Evolutionary conservation across 2,329 filamentous ascomycete genomes (phyloP), one percentile per base, ranked within the genome.

Genomic region (Talaromyces sp.): DNA sequence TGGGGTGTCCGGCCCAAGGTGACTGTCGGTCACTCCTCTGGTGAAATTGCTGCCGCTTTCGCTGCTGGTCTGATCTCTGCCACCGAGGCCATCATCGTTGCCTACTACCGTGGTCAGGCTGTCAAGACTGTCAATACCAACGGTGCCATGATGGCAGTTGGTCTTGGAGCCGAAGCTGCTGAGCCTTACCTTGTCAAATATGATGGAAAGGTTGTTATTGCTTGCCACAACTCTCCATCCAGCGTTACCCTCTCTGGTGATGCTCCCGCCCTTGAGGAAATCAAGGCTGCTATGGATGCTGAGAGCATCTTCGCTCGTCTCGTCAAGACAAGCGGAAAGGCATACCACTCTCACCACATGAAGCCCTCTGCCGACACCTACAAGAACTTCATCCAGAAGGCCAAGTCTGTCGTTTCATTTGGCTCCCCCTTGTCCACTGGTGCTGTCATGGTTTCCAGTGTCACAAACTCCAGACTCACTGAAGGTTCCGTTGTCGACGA

Each of bases 41-140:
- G 83, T 14, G 83, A 85, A 65, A 82, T 84, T 35, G 81, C 71
- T 3, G 82, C 82, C 3, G 82, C 82, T 0, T 84, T 81, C 64
- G 79, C 82, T 1, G 72, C 79, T 3, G 78, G 75, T 14, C 56
- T 66, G 67, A 61, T 69, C 57, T 54, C 48, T 35, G 50, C 50
- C 27, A 54, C 1, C 75, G 80, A 78, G 4, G 79, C 79, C 6
- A 77, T 82, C 6, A 67, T 68, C 1, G 70, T 76, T 14, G 78
- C 79, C 0, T 82, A 78, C 67, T 77, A 77, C 62, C 76, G 81
- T 1, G 79, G 79, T n/a, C 31, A 41, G 13, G 60, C 60, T 31
- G 22, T 47, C 65, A 37, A 58, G 67, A 35, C 57, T 47, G 13
- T 22, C 35, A 33, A 58, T 0, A 59, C 63, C 13, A 47, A 65